Conservation (phyloP, 2,329 filamentous ascomycete genomes). For the Phoma sp. region DNA sequence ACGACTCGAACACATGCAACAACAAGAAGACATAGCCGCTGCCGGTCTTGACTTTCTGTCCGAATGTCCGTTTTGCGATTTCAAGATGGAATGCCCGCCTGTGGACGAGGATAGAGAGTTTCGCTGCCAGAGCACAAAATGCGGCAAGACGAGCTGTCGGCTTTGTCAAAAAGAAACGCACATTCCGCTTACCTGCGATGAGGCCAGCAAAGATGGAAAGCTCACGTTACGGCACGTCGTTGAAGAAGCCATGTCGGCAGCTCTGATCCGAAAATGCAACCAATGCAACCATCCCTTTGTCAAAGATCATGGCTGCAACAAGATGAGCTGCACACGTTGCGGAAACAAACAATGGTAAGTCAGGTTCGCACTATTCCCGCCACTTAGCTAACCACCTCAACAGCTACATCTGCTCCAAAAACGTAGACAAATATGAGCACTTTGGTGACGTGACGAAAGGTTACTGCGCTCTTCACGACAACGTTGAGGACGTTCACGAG, state of each 20-base stretch:
- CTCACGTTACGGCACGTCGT: constrained; percentile 68
- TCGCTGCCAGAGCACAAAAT: constrained; percentile 70
- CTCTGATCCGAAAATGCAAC: constrained; percentile 78
- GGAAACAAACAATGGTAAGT: constrained; percentile 60
- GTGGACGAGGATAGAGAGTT: constrained; percentile 75
- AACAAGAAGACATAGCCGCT: constrained; percentile 70
- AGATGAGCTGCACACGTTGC: constrained; percentile 75
- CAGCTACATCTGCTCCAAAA: constrained; percentile 75
- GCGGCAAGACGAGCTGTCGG: constrained; percentile 59
- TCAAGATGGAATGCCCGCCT: constrained; percentile 74
- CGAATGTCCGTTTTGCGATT: constrained; percentile 82
- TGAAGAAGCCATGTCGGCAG: constrained; percentile 84
- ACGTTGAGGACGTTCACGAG: constrained; percentile 64
- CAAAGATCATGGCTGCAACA: constrained; percentile 82
- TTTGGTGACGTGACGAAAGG: constrained; percentile 62
- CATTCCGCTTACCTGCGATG: constrained; percentile 73
- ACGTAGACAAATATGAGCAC: constrained; percentile 69
- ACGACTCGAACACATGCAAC: constrained; percentile 73
- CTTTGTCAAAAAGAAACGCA: constrained; percentile 74
- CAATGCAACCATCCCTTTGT: constrained; percentile 75
- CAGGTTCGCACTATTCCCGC: no score
- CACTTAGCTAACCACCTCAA: constrained; percentile 7
- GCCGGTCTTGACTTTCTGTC: constrained; percentile 75
- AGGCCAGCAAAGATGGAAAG: constrained; percentile 66
- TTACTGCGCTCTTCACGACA: constrained; percentile 71